Percentiles rank a stretch among this genome's conserved stretches.
These are phyloP conservation scores for Rhododendron ferrugineum DNA, from an alignment of 148 eudicot species.

Conservation along the genomic window DNA sequence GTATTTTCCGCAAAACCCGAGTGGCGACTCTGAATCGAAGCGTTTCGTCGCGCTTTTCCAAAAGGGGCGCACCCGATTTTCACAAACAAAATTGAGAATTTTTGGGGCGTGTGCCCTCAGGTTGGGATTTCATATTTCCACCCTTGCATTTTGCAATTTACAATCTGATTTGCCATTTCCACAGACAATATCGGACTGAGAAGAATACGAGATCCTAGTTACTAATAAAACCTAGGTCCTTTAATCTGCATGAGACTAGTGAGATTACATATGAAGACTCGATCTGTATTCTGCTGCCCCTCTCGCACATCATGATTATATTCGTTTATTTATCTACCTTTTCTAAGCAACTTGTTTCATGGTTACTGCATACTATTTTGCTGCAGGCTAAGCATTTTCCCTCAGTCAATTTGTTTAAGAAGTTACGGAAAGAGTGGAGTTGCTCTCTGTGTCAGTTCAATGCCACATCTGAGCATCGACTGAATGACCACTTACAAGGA, in stretches of 20 bases:
- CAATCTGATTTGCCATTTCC: background rate
- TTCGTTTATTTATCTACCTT: background rate
- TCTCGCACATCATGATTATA: background rate
- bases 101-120: no score
- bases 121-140: background rate
- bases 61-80: no score
- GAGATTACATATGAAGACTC: no score
- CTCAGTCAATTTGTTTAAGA: background rate
- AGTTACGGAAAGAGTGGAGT: background rate
- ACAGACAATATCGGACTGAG: background rate
- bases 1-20: no score
- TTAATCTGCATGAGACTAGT: no score
- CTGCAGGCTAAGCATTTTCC: background rate
- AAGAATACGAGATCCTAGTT: background rate
- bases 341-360: background rate
- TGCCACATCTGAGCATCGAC: background rate
- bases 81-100: no score
- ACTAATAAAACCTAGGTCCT: no score
- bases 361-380: background rate
- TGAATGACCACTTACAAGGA: background rate
- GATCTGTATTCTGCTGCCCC: background rate
- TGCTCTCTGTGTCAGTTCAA: background rate
- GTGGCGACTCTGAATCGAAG: no score
- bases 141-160: background rate
- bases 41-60: no score